These are phyloP conservation scores for Pichia gijzeniarum DNA, from an alignment of 805 yeast species.

Conservation along the genomic window DNA sequence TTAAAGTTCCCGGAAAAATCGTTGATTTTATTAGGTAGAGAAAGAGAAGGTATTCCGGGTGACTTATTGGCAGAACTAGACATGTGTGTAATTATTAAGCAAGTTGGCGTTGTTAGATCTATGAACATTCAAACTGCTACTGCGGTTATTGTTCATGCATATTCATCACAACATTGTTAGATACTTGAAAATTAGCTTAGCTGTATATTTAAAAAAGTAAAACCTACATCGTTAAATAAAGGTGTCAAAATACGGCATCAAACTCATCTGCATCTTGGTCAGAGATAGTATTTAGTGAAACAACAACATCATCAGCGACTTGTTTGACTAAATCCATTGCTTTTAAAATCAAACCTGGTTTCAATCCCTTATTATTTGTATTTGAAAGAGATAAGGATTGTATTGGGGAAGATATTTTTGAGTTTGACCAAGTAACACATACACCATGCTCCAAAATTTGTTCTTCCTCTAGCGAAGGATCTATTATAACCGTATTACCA, in stretches of 20 bases:
- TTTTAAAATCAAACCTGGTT: slow-evolving; percentile 39
- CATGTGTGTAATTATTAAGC: slow-evolving; percentile 84
- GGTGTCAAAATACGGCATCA: slow-evolving; percentile 18
- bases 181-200: neutral
- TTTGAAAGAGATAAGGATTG: slow-evolving; percentile 56
- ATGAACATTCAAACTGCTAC: slow-evolving; percentile 98
- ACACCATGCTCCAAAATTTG: slow-evolving; percentile 83
- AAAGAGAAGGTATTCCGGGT: slow-evolving; percentile 89
- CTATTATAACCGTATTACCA: slow-evolving; percentile 63
- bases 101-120: slow-evolving; percentile 84
- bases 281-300: slow-evolving; percentile 47
- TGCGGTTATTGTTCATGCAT: slow-evolving; percentile 89
- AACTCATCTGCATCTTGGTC: slow-evolving; percentile 33
- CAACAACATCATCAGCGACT: slow-evolving; percentile 56
- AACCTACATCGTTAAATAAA: neutral
- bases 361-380: slow-evolving; percentile 49
- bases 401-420: slow-evolving; percentile 67
- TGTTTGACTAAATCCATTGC: slow-evolving; percentile 53
- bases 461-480: slow-evolving; percentile 86
- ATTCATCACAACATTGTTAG: slow-evolving; percentile 60
- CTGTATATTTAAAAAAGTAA: neutral
- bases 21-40: slow-evolving; percentile 74
- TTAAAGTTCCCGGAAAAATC: slow-evolving; percentile 76
- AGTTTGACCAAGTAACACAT: slow-evolving; percentile 62
- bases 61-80: slow-evolving; percentile 75